Evolutionary conservation across 441 rosid species (phyloP).

Genomic region (Croton laevigatus): DNA sequence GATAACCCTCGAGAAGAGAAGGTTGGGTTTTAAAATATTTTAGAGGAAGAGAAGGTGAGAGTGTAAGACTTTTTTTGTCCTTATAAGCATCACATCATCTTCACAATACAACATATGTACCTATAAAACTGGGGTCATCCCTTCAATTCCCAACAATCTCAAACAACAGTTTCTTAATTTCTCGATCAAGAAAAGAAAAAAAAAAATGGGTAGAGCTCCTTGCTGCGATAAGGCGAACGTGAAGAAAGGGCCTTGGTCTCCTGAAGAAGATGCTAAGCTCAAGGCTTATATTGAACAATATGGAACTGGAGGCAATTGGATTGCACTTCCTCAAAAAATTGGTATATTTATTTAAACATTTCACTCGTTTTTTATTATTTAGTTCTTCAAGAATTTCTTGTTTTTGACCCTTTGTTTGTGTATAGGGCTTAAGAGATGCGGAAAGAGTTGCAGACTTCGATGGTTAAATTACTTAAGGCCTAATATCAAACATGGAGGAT

Average conservation of each 20-base stretch:
- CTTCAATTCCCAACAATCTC: conserved; percentile 31
- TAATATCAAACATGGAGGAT: conserved; percentile 92
- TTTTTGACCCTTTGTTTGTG: conserved; percentile 1
- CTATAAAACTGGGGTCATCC: conserved; percentile 43
- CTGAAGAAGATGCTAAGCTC: conserved; percentile 92
- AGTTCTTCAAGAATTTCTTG: background rate
- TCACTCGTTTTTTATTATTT: background rate
- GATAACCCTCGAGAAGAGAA: conserved; percentile 42
- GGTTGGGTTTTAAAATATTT: conserved; percentile 30
- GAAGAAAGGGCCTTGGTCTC: conserved; percentile 98
- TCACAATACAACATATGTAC: conserved; percentile 23
- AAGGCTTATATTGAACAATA: conserved; percentile 74
- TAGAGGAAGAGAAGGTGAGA: conserved; percentile 23
- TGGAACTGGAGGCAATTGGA: conserved; percentile 98
- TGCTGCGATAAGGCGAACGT: conserved; percentile 94
- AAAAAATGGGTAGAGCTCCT: conserved; percentile 93
- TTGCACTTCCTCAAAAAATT: conserved; percentile 96
- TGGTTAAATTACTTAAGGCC: conserved; percentile 98
- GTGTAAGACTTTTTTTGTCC: conserved; percentile 36
- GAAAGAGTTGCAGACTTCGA: conserved; percentile 94
- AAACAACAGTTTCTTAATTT: conserved; percentile 19
- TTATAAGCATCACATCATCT: conserved; percentile 29
- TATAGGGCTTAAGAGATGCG: conserved; percentile 88
- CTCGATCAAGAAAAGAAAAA: conserved; percentile 15
- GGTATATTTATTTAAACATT: conserved; percentile 39